Conservation (phyloP, 1,284 basidiomycete genomes). For the Bondarzewia mesenterica region DNA sequence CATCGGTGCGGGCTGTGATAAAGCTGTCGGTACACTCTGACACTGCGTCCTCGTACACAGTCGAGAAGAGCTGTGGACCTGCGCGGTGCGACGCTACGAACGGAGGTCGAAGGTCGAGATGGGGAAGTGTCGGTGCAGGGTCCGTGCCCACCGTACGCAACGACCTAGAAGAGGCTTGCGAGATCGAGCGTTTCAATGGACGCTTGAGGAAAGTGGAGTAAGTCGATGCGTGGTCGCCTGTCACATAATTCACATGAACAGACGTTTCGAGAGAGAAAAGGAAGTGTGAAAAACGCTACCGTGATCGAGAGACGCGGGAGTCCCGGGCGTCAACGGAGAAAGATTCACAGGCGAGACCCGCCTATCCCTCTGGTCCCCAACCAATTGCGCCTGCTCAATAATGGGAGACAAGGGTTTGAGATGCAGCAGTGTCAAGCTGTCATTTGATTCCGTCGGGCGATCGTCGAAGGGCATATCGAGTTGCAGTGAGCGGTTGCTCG, state of each 20-base stretch:
- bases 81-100: constrained; percentile 34
- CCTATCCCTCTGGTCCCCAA: constrained; percentile 6
- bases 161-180: constrained; percentile 49
- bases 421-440: neutral
- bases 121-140: constrained; percentile 29
- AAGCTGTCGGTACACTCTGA: constrained; percentile 52
- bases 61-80: constrained; percentile 27
- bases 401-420: constrained; percentile 20
- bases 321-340: constrained; percentile 20
- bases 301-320: constrained; percentile 20
- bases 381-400: constrained; percentile 14
- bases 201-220: constrained; percentile 43
- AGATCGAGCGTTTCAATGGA: constrained; percentile 45
- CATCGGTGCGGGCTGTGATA: constrained; percentile 41
- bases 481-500: constrained; percentile 13
- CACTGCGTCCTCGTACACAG: constrained; percentile 35
- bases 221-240: constrained; percentile 10
- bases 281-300: neutral
- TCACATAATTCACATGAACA: neutral
- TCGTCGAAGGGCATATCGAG: constrained; percentile 5
- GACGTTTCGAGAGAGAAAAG: constrained; percentile 1
- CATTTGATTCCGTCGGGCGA: neutral
- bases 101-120: constrained; percentile 46
- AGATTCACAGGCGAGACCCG: constrained; percentile 15
- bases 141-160: constrained; percentile 33